These are phyloP conservation scores for Rachicladosporium sp. DNA, from an alignment of 2,329 filamentous ascomycete genomes.

Conservation along the genomic window DNA sequence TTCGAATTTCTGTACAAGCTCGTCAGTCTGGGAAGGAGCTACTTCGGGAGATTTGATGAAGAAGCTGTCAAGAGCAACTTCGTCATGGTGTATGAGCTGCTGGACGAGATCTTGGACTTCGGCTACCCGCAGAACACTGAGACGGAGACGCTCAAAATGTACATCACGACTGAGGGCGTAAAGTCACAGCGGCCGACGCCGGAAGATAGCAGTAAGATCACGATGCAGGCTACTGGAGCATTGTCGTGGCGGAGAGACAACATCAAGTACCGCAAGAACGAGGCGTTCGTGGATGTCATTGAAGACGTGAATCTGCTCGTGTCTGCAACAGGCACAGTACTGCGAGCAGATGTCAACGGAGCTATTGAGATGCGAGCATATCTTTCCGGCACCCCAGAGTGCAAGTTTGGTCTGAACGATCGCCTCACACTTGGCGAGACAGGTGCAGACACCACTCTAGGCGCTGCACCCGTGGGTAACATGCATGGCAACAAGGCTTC, in stretches of 20 bases:
- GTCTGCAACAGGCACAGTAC: conserved; percentile 91
- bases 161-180: conserved; percentile 98
- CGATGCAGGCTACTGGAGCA: conserved; percentile 96
- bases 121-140: conserved; percentile 98
- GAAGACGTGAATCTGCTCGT: conserved; percentile 98
- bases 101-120: conserved; percentile 98
- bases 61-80: conserved; percentile 99
- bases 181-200: conserved; percentile 69
- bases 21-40: conserved; percentile 79
- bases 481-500: conserved; percentile 75
- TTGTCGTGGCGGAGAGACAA: conserved; percentile 94
- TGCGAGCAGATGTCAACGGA: conserved; percentile 90
- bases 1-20: conserved; percentile 96
- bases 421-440: conserved; percentile 70
- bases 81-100: conserved; percentile 90
- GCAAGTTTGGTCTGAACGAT: conserved; percentile 97
- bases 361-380: conserved; percentile 99
- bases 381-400: conserved; percentile 89
- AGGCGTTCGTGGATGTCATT: conserved; percentile 97
- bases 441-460: conserved; percentile 39
- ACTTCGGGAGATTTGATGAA: conserved; percentile 98
- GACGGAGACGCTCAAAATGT: conserved; percentile 98
- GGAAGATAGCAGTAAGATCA: conserved; percentile 94
- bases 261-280: conserved; percentile 98
- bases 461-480: conserved; percentile 58